phyloP scores from a whole-genome alignment of 2,329 filamentous ascomycete genomes.

The Xylariaceae sp. region DNA sequence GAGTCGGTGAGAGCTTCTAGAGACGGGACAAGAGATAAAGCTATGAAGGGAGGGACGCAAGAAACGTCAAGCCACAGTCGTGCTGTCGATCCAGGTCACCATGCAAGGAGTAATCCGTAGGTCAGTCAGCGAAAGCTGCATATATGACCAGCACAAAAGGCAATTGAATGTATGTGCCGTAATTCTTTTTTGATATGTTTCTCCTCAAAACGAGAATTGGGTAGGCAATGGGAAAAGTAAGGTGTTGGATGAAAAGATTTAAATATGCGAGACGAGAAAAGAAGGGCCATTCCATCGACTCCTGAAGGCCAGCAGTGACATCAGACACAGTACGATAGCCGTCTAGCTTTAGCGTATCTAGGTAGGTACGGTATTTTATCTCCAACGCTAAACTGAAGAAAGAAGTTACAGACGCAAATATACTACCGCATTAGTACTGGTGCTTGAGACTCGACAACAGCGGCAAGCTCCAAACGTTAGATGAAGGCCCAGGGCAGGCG shows the following conservation, averaged over 20 bases:
- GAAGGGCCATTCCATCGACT: not conserved
- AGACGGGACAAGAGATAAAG: not conserved
- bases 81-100: not conserved
- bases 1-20: not conserved
- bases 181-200: conserved; percentile 1
- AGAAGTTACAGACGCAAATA: not conserved
- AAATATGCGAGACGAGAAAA: not conserved
- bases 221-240: conserved; percentile 1
- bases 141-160: not conserved
- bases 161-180: not conserved
- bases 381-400: not conserved
- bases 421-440: not conserved
- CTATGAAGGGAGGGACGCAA: not conserved
- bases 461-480: too few species aligned
- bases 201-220: not conserved
- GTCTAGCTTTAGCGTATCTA: not conserved
- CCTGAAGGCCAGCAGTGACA: conserved; percentile 7
- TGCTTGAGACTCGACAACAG: not conserved
- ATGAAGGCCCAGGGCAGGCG: too few species aligned
- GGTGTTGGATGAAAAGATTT: not conserved
- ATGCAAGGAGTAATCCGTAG: conserved; percentile 1
- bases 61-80: not conserved
- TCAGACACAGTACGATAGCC: conserved; percentile 3
- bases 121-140: not conserved
- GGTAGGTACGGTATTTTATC: not conserved